These are phyloP conservation scores for Pyracantha coccinea DNA, from an alignment of 331 rosid genomes.

Conservation along the genomic window DNA sequence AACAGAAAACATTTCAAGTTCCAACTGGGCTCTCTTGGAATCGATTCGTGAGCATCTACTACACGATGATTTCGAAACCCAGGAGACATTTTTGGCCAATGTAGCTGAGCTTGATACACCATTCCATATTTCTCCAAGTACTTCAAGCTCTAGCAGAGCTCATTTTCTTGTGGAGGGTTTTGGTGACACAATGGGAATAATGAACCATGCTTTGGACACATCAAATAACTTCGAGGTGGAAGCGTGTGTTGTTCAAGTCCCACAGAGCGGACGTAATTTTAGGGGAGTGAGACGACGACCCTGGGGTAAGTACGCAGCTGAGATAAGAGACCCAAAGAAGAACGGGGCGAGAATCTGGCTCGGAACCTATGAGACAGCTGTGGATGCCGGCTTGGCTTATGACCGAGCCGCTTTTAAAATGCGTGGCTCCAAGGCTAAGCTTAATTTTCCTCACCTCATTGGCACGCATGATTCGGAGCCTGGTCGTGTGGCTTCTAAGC, in stretches of 20 bases:
- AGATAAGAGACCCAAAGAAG: constrained; percentile 44
- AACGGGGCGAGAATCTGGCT: constrained; percentile 45
- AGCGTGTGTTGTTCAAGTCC: not conserved
- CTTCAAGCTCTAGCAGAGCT: not conserved
- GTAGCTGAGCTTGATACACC: not conserved
- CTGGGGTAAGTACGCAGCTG: constrained; percentile 67
- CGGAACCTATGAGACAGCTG: constrained; percentile 42
- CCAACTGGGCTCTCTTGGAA: constrained; percentile 21
- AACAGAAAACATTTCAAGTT: not conserved
- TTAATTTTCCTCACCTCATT: too few relatives aligned
- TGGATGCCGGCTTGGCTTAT: constrained; percentile 20
- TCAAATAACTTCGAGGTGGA: not conserved
- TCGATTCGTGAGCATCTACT: constrained; percentile 26
- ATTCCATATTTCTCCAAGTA: not conserved
- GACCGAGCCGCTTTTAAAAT: too few relatives aligned
- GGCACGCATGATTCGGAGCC: too few relatives aligned
- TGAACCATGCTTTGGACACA: too few relatives aligned
- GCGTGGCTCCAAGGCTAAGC: too few relatives aligned
- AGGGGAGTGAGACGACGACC: constrained; percentile 58
- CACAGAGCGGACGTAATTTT: not conserved
- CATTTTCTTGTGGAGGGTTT: not conserved
- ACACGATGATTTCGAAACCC: constrained; percentile 13
- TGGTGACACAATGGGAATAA: too few relatives aligned
- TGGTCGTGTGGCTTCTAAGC: too few relatives aligned
- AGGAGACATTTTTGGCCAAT: not conserved